A percentile compares a stretch with the other conserved stretches of the same genome.
phyloP scores from a whole-genome alignment of 176 grass and related monocot species.

The Hordeum marinum region DNA sequence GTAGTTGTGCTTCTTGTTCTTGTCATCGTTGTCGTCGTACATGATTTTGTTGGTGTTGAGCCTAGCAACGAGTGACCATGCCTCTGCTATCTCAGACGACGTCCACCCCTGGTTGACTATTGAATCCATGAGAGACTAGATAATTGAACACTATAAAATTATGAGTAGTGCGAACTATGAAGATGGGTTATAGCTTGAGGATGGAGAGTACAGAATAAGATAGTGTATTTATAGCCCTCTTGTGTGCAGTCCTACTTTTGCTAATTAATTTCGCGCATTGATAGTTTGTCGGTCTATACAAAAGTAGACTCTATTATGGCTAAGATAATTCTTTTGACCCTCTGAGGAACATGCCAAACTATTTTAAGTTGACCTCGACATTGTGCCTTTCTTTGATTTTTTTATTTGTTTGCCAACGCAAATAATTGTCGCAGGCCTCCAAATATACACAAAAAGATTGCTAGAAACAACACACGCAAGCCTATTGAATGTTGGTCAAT shows the following conservation, averaged over 20 bases:
- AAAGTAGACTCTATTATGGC: neutral
- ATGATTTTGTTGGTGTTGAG: neutral
- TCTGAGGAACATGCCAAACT: too few relatives aligned
- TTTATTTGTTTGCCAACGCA: neutral
- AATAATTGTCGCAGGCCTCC: neutral
- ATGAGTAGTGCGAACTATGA: neutral
- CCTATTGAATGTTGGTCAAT: neutral
- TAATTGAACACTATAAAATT: neutral
- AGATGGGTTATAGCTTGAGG: neutral
- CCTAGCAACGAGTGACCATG: neutral
- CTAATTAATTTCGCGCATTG: too few relatives aligned
- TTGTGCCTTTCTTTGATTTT: neutral
- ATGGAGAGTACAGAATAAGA: neutral
- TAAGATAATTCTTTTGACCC: too few relatives aligned
- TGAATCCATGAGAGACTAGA: neutral
- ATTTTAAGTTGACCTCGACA: neutral
- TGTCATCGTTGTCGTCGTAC: too few relatives aligned
- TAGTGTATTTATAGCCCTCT: neutral
- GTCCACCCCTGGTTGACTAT: conserved; percentile 4
- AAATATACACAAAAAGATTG: neutral
- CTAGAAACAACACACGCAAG: neutral
- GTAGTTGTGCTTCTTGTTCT: neutral
- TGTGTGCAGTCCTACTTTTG: neutral
- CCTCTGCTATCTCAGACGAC: neutral
- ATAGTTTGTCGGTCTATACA: too few relatives aligned